A percentile compares a stretch with the other conserved stretches of the same genome.
Evolutionary conservation across 2,329 filamentous ascomycete species (phyloP).

Genomic region (Hypoxylon sp.): DNA sequence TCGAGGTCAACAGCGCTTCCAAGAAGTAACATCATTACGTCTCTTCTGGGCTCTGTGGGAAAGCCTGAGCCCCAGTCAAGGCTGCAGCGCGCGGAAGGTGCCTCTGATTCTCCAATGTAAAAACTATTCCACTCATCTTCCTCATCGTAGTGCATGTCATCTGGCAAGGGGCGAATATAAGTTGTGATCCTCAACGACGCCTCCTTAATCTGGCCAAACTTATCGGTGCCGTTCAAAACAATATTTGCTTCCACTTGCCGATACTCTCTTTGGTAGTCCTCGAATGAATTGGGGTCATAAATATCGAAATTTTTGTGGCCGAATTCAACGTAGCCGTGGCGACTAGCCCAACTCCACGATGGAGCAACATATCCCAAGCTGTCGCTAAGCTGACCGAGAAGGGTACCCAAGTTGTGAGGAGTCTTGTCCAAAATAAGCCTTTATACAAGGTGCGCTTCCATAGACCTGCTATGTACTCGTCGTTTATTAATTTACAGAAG

Average conservation of each 20-base stretch:
- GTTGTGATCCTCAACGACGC: conserved; percentile 13
- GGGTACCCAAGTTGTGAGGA: background rate
- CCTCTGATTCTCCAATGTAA: background rate
- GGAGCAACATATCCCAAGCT: conserved; percentile 3
- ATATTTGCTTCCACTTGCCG: background rate
- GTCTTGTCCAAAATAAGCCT: background rate
- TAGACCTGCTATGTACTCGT: conserved; percentile 14
- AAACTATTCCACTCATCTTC: background rate
- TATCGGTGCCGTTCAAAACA: background rate
- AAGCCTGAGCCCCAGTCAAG: background rate
- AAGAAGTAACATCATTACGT: conserved; percentile 12
- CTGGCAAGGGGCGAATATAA: background rate
- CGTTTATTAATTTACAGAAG: background rate
- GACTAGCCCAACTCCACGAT: conserved; percentile 17
- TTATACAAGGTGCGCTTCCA: conserved; percentile 13
- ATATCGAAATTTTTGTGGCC: too few species aligned
- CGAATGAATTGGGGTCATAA: background rate
- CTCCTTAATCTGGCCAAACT: conserved; percentile 6
- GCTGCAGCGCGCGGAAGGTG: background rate
- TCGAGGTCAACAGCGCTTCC: background rate
- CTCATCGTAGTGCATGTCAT: background rate
- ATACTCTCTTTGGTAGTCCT: background rate
- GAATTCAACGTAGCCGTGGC: background rate
- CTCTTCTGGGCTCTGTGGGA: background rate
- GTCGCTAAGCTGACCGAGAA: background rate